Conservation (phyloP, 176 grass and related monocot genomes). For the Oryza coarctata region DNA sequence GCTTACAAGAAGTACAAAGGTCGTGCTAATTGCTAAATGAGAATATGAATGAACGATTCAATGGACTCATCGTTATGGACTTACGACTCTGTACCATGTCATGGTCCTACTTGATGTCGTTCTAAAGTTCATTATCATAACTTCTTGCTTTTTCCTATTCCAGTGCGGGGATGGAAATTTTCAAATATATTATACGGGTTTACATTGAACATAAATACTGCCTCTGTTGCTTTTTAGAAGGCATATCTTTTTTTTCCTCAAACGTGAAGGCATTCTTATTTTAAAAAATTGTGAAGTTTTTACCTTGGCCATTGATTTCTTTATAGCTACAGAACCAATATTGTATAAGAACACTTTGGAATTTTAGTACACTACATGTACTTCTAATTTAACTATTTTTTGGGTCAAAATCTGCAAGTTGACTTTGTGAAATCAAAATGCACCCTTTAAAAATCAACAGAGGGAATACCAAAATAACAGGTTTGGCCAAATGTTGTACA, state of each 20-base stretch:
- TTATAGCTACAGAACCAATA: background rate
- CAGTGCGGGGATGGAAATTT: background rate
- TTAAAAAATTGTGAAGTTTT: background rate
- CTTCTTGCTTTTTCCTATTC: slow-evolving; percentile 10
- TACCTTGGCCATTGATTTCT: background rate
- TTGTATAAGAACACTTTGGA: background rate
- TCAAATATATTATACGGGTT: background rate
- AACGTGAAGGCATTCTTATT: background rate
- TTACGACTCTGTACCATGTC: background rate
- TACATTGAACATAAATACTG: slow-evolving; percentile 19
- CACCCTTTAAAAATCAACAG: no score
- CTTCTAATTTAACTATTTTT: background rate
- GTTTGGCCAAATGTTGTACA: background rate
- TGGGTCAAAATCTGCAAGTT: background rate
- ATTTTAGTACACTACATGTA: background rate
- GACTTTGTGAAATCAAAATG: no score
- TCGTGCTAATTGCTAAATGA: background rate
- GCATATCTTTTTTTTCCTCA: no score
- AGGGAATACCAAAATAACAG: background rate
- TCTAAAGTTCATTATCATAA: background rate
- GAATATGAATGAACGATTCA: background rate
- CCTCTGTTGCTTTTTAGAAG: background rate
- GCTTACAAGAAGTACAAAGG: background rate
- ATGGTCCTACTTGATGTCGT: slow-evolving; percentile 16
- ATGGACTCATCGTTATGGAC: background rate